Evolutionary conservation across 169 alveolate species (phyloP), one percentile per base, ranked within the genome.

Genomic region (Plasmodium blacklocki): DNA sequence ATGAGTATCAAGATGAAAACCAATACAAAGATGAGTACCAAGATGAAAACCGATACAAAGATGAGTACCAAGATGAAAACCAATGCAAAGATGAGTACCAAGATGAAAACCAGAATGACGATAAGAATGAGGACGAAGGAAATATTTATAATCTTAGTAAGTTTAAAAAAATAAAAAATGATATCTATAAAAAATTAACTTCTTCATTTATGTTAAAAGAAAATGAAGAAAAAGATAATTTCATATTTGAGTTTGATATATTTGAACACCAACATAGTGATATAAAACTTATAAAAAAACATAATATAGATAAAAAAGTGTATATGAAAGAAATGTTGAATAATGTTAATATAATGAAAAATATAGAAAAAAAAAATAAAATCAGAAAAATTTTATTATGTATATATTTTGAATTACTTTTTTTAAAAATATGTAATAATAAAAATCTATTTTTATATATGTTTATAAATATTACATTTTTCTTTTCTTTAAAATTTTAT

Each of bases 381-480:
- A n/a, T 67, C 12, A 80, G 91, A 72, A 80, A 45, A 68, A 54
- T 45, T 54, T 71, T 80, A 21, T 15, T 80, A 59, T 80, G 91
- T 56, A 3, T 80, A 59, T 80, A 80, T 47, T 80, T 80, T 12
- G 91, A 80, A 80, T 60, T 80, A 26, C 9, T 80, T 1, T 72
- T 80, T 67, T 47, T 67, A 26, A 60, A 26, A 5, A 80, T 80
- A 8, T 80, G 91, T 56, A 80, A 80, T 9, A 70, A 80, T 58
- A 70, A 45, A 32, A 73, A 80, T 21, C 32, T 80, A 14, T 49
- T 80, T 0, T 19, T 72, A 43, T 80, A 80, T 23, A 80, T 80
- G 91, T 80, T 80, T 62, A 54, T 80, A 71, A 80, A 80, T 29
- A 67, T 80, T n/a, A 66, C 91, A 18, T 80, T 52, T 70, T 80